Percentiles rank a stretch among this genome's conserved stretches.
These are phyloP conservation scores for Pichia sp. DNA, from an alignment of 1,139 yeast species.

Conservation along the genomic window DNA sequence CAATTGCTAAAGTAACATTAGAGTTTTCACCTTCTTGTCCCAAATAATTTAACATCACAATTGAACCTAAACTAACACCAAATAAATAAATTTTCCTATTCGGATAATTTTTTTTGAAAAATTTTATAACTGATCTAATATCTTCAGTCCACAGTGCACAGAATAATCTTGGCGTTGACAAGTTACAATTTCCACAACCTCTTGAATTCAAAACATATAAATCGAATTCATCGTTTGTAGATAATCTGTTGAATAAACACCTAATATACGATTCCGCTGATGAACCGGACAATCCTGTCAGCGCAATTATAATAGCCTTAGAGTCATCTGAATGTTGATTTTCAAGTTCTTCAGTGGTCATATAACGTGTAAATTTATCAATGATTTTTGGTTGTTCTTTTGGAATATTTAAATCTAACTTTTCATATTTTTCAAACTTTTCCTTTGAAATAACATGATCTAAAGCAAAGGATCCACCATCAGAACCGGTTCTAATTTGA, in stretches of 20 bases:
- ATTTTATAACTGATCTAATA: conserved; percentile 48
- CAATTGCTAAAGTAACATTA: conserved; percentile 56
- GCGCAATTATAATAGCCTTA: conserved; percentile 60
- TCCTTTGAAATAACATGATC: conserved; percentile 62
- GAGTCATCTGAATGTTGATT: conserved; percentile 25
- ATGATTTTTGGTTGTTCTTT: conserved; percentile 55
- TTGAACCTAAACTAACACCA: conserved; percentile 89
- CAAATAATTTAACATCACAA: conserved; percentile 68
- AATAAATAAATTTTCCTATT: conserved; percentile 66
- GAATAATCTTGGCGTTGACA: conserved; percentile 71
- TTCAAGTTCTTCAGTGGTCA: conserved; percentile 46
- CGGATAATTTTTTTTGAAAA: conserved; percentile 54
- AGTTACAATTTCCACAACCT: conserved; percentile 80
- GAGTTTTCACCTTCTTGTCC: conserved; percentile 60
- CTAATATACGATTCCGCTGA: conserved; percentile 85
- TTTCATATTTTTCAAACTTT: conserved; percentile 38
- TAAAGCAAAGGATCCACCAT: conserved; percentile 67
- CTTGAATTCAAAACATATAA: conserved; percentile 73
- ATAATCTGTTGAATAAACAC: conserved; percentile 43
- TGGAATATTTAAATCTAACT: conserved; percentile 34
- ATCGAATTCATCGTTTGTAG: conserved; percentile 39
- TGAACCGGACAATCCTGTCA: conserved; percentile 91
- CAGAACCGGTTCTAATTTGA: conserved; percentile 54
- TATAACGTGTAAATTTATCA: conserved; percentile 68
- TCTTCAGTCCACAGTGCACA: conserved; percentile 74